Base-by-base conservation (phyloP, 169 alveolate species). In the Plasmodium billcollinsi region DNA sequence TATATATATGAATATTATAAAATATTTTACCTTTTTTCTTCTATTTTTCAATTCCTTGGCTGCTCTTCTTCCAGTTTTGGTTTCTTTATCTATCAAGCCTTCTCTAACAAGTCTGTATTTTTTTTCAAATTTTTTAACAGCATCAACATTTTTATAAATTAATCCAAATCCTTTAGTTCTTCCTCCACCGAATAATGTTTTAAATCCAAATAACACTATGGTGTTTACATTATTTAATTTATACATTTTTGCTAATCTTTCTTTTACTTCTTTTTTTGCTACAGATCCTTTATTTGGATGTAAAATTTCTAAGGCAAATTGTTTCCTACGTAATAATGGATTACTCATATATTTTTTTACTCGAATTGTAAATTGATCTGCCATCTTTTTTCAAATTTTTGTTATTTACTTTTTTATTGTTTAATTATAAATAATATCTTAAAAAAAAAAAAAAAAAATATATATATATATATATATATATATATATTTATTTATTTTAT, bases 121-220 rank as follows among this genome's bases (percentile, higher is more conserved):
- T 73, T 91, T 94, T 73, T 97, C 99, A 91, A 95, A 97, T 52
- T 94, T 92, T 94, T 96, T 96, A 26, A 96, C 97, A 39, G 97
- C 96, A 45, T 95, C 97, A 63, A 96, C 88, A 88, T 93, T 95
- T 94, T 98, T 98, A 75, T 98, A 98, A 94, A 98, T 96, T 86
- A 96, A 92, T 20, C 99, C 99, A 91, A 97, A 97, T 12, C 99
- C 99, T 15, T 98, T 94, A 72, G 99, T 94, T 75, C 97, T 93
- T 24, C 99, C 99, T 24, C 99, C 99, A 54, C 99, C 99, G 93
- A 97, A 98, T 71, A 96, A 96, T 24, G 98, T 96, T 94, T 97
- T 96, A 90, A 98, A 95, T 43, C 99, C 99, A 86, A 95, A 97
- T 43, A 97, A 93, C 59, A 95, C 96, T 74, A 97, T 94, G 24